Conservation (phyloP, 805 yeast genomes). For the Sugiyamaella valdiviana region DNA sequence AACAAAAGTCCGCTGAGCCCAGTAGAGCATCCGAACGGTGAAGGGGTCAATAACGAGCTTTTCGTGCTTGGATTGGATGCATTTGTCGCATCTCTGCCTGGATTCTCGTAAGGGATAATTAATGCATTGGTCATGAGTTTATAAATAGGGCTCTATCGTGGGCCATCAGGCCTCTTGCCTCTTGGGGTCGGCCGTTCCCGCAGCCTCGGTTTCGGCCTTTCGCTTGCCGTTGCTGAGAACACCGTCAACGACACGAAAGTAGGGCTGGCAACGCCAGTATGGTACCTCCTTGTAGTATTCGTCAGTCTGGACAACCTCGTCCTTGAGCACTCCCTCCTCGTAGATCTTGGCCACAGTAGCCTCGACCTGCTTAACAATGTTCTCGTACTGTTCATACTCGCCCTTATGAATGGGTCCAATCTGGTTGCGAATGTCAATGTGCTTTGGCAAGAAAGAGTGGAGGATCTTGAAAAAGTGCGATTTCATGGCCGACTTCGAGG, state of each 20-base stretch:
- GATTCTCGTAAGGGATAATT: no score
- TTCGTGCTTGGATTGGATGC: slow-evolving; percentile 54
- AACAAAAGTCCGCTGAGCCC: slow-evolving; percentile 41
- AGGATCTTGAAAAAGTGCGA: slow-evolving; percentile 85
- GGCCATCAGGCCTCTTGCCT: no score
- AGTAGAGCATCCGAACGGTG: slow-evolving; percentile 50
- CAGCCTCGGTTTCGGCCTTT: slow-evolving; percentile 5
- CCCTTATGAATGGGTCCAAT: slow-evolving; percentile 52
- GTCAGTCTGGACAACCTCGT: slow-evolving; percentile 61
- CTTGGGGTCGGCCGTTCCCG: neutral
- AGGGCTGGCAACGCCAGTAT: slow-evolving; percentile 95
- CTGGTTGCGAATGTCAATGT: slow-evolving; percentile 69
- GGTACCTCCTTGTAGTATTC: slow-evolving; percentile 76
- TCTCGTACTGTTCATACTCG: slow-evolving; percentile 45
- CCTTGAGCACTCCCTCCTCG: slow-evolving; percentile 49
- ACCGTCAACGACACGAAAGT: slow-evolving; percentile 85
- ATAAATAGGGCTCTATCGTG: no score
- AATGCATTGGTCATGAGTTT: no score
- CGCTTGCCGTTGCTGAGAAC: slow-evolving; percentile 34
- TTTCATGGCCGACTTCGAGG: slow-evolving; percentile 79
- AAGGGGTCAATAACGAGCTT: slow-evolving; percentile 48
- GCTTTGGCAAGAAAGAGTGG: slow-evolving; percentile 69
- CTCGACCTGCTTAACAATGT: slow-evolving; percentile 62
- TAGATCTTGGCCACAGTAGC: slow-evolving; percentile 50
- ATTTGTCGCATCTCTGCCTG: slow-evolving; percentile 33